Conservation (phyloP, 2,329 filamentous ascomycete species). For the Phyllosticta ampelicida region DNA sequence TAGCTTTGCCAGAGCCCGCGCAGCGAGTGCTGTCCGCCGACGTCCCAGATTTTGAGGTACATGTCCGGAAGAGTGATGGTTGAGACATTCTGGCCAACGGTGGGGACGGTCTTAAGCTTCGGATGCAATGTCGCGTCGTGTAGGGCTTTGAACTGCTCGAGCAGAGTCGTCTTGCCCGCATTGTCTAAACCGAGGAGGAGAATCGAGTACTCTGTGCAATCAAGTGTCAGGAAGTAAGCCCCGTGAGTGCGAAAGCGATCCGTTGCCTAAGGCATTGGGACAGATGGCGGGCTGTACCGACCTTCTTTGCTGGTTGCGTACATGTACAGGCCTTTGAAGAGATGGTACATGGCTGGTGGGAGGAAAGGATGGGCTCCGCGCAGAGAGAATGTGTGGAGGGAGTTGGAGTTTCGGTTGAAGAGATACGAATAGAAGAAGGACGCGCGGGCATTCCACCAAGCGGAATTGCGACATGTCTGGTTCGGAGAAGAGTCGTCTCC, state of each 20-base stretch:
- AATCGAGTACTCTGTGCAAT: constrained; percentile 73
- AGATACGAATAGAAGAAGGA: constrained; percentile 4
- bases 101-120: constrained; percentile 78
- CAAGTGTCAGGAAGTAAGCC: neutral
- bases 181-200: constrained; percentile 96
- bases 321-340: constrained; percentile 87
- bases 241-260: neutral
- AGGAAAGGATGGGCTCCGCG: neutral
- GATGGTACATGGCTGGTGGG: constrained; percentile 74
- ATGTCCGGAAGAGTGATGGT: constrained; percentile 85
- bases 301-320: constrained; percentile 97
- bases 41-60: constrained; percentile 98
- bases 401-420: constrained; percentile 2
- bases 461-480: neutral
- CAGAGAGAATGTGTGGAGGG: neutral
- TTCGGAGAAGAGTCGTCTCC: neutral
- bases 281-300: constrained; percentile 26
- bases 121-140: constrained; percentile 61
- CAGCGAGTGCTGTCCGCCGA: constrained; percentile 83
- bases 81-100: constrained; percentile 92
- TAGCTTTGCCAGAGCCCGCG: constrained; percentile 93
- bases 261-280: neutral
- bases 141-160: constrained; percentile 88
- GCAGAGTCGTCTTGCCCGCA: constrained; percentile 95
- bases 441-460: neutral